phyloP scores from a whole-genome alignment of 176 grass and related monocot genomes.

The Elaeis guineensis region DNA sequence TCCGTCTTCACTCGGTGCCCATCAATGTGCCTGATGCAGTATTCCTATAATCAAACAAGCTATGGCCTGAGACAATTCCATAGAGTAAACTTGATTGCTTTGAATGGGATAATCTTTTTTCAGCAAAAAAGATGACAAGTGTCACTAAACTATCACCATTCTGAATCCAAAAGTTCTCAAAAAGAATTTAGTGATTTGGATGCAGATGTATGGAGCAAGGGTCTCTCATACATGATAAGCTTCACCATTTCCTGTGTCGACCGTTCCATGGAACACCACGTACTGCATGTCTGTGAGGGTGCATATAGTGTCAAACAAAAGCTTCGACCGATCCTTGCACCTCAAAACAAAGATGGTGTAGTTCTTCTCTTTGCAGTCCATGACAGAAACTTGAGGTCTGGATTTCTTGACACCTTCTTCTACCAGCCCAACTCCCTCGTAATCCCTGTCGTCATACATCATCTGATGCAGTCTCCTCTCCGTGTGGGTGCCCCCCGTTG shows the following conservation, averaged over 20 bases:
- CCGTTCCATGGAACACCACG: conserved; percentile 64
- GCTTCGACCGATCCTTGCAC: conserved; percentile 41
- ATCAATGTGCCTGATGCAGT: conserved; percentile 62
- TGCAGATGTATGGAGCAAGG: background rate
- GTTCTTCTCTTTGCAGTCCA: conserved; percentile 41
- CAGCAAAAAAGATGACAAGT: too few species aligned
- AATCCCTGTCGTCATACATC: conserved; percentile 32
- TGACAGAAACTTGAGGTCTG: conserved; percentile 16
- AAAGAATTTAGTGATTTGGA: too few species aligned
- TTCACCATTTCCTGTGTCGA: conserved; percentile 35
- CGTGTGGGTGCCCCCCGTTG: conserved; percentile 8
- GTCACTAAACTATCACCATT: too few species aligned
- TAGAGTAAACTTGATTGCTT: too few species aligned
- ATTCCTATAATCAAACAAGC: conserved; percentile 37
- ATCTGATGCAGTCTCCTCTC: conserved; percentile 54
- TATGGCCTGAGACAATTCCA: too few species aligned
- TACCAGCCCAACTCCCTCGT: background rate
- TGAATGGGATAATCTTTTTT: too few species aligned
- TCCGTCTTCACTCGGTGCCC: conserved; percentile 35
- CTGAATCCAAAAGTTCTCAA: too few species aligned
- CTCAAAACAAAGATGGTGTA: conserved; percentile 54
- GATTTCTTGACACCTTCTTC: background rate
- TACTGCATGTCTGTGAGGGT: conserved; percentile 51
- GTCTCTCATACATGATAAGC: conserved; percentile 44
- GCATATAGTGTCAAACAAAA: conserved; percentile 65